Base-by-base conservation (phyloP, 2,329 filamentous ascomycete genomes). In the Rasamsonia emersonii region DNA sequence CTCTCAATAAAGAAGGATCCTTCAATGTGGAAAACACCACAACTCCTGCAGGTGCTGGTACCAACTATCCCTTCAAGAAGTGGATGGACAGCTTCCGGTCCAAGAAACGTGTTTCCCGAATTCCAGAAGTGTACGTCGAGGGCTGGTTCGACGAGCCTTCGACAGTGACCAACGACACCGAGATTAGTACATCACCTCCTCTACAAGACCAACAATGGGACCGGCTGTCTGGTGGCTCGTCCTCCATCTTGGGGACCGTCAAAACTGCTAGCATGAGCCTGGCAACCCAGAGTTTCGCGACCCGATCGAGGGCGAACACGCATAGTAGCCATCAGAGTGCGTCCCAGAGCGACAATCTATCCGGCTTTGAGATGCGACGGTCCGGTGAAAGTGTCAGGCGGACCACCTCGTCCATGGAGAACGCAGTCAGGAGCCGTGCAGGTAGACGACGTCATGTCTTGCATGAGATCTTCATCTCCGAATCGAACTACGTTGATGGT, bases 401-500 rank as follows among this genome's bases (percentile, higher is more conserved):
- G 14, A 49, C 54, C 2, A 54, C 65, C 11, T 65, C 59, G 10
- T 52, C 64, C 9, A 54, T 78, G 8, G 86, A 94, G 43, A 72
- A 79, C 36, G 77, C 70, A 18, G 78, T 82, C n/a, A 72, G 73
- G 24, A 73, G 78, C 43, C 75, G 88, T 32, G 75, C 85, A 2
- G 59, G 82, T 13, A 82, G 86, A 48, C 75, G 91, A 39, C 76
- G 85, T 9, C 77, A 79, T 40, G 77, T 93, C 23, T 61, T 96
- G 20, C 83, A 91, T 51, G 91, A 96, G 59, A 65, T 96, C 30
- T 76, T 95, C 39, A 73, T 64, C 35, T 93, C 88, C 0, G 91
- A 96, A 56, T 82, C 91, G 53, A 77, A 80, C 48, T 96, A 96
- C 53, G 79, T 96, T 46, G 76, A 79, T 10, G 89, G 94, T 48